Evolutionary conservation across 73 alveolate species (phyloP), one percentile per base, ranked within the genome.

Genomic region (Tetrahymena elliotti): DNA sequence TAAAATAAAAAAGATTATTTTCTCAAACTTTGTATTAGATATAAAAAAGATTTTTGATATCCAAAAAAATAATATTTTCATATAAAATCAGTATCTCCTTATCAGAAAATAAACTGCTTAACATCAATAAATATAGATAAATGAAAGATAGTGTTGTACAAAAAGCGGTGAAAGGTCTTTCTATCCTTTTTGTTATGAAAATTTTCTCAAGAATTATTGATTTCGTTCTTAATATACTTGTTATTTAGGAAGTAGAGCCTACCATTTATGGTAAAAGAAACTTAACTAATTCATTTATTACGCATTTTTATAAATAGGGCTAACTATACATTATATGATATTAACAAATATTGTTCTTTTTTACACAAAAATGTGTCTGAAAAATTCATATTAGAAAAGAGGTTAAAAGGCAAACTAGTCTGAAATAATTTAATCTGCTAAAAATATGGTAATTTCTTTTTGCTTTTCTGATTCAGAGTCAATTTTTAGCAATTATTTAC

Each of bases 181-280:
- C 53, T 11, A 83, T 93, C 92, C 93, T 94, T 82, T 94, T 94
- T 83, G 83, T 92, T 82, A 34, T 94, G 47, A 94, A 94, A 83
- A 39, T 94, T 7, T 83, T 94, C 38, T 83, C 93, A 37, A 94
- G 94, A 83, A 24, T 84, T 33, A 38, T 94, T 33, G 96, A 94
- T 94, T 94, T 84, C 34, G 37, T 92, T 38, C 52, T 94, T 15
- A 94, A 94, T 34, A 38, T 94, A 22, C 84, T 94, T 35, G 96
- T 94, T 38, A 33, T 94, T 13, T 52, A 84, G 52, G 93, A 93
- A 31, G 37, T 93, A 6, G 95, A 93, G 16, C 93, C 93, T 3
- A 52, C 52, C 38, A 47, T 38, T 39, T 93, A 93, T 93, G 95
- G 95, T 83, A 88, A 34, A 53, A 54, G 39, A 53, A 6, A 88